Conservation (phyloP, 129 eudicot species). For the Pulicaria dysenterica region DNA sequence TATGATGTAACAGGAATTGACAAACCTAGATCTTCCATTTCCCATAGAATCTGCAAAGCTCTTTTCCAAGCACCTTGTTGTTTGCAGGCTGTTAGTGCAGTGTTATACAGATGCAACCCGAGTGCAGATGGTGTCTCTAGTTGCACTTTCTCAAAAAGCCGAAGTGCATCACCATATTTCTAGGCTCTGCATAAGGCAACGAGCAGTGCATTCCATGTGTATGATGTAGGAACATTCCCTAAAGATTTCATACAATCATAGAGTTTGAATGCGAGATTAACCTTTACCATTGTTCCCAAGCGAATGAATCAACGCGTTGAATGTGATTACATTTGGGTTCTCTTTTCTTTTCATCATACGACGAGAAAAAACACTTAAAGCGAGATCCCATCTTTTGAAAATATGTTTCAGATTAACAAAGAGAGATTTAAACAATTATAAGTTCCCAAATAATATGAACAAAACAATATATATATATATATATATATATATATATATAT, state of each 20-base stretch:
- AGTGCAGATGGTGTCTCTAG: conserved; percentile 34
- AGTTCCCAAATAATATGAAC: no score
- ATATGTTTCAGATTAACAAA: no score
- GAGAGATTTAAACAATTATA: no score
- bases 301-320: conserved; percentile 69
- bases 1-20: conserved; percentile 62
- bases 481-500: no score
- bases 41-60: conserved; percentile 79
- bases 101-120: conserved; percentile 58
- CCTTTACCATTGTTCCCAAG: conserved; percentile 79
- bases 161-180: conserved; percentile 66
- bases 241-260: conserved; percentile 57
- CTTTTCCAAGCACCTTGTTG: conserved; percentile 74
- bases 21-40: conserved; percentile 66
- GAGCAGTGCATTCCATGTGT: conserved; percentile 89
- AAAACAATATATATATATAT: no score
- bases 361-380: conserved; percentile 54
- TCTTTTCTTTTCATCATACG: conserved; percentile 58
- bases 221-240: conserved; percentile 69
- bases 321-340: conserved; percentile 72
- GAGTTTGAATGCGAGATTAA: conserved; percentile 62
- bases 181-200: conserved; percentile 73
- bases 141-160: conserved; percentile 59
- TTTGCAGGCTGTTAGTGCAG: conserved; percentile 70
- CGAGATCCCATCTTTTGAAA: conserved; percentile 69